Base-by-base conservation (phyloP, 2,329 filamentous ascomycete genomes). In the Pezicula carpinea region DNA sequence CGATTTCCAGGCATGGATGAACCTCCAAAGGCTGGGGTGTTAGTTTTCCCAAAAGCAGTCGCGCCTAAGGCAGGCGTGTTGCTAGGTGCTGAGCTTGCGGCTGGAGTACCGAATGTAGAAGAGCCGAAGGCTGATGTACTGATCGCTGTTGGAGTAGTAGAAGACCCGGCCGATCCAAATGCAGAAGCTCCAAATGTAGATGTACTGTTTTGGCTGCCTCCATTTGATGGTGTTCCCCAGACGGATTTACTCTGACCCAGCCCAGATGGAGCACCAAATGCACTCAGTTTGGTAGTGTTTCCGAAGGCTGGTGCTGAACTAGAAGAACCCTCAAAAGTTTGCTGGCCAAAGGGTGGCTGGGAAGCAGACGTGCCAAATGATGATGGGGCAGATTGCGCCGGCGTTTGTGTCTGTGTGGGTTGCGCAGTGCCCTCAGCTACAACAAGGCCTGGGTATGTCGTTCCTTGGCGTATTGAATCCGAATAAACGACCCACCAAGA, bases 401-500 rank as follows among this genome's bases (percentile, higher is more conserved):
- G 59, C 38, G 55, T 48, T 15, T 54, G 39, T 17, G 43, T 39
- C 33, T 50, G 48, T 11, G 48, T 44, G 33, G 56, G 48, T 43
- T 53, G 47, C 32, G 33, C n/a, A 31, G 51, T 38, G 15, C 44
- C 54, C 32, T 51, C 56, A 26, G 70, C 71, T 38, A 68, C 70
- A 34, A 75, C 70, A 53, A 96, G 72, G 4, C 86, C 87, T 34
- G 85, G 78, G 64, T 90, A 97, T 0, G 80, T 79, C 6, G 80
- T 81, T 3, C 83, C 83, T 57, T 84, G 74, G 49, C 84, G 80
- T 51, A 99, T 83, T 2, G 92, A 90, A 35, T 95, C 89, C 31
- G 86, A 81, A 68, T 96, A 96, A 17, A 97, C 79, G 36, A 97
- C 69, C 89, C 92, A 96, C 90, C 92, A 99, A 11, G 83, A 78